These are phyloP conservation scores for Epichloe gansuensis DNA, from an alignment of 2,329 filamentous ascomycete genomes.

Conservation along the genomic window DNA sequence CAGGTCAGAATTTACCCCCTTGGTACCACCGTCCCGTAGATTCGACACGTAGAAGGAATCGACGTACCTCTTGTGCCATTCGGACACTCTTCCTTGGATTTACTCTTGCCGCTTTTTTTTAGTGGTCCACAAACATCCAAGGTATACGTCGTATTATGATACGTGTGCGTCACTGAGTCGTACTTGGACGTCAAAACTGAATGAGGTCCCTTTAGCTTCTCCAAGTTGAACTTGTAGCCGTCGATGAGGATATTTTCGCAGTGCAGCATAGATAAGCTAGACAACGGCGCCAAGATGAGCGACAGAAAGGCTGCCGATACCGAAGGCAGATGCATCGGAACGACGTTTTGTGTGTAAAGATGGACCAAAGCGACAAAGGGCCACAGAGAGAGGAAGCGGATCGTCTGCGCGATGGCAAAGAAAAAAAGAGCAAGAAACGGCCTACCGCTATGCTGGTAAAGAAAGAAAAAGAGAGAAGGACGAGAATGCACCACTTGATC, in stretches of 20 bases:
- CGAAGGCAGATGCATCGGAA: constrained; percentile 28
- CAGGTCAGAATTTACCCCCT: background rate
- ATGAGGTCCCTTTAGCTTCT: constrained; percentile 51
- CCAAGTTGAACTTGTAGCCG: constrained; percentile 50
- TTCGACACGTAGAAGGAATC: background rate
- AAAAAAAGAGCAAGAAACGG: background rate
- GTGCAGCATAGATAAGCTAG: constrained; percentile 37
- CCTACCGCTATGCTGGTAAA: background rate
- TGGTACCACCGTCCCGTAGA: background rate
- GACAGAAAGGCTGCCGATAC: constrained; percentile 24
- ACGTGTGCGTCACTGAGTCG: constrained; percentile 36
- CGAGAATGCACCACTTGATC: background rate
- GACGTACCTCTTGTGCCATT: constrained; percentile 52
- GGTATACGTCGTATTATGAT: constrained; percentile 64
- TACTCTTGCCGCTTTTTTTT: constrained; percentile 43
- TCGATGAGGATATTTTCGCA: constrained; percentile 51
- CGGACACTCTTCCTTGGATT: constrained; percentile 49
- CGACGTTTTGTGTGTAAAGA: background rate
- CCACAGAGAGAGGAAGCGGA: background rate
- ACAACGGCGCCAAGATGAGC: constrained; percentile 23
- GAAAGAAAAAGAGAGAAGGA: background rate
- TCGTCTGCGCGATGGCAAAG: background rate
- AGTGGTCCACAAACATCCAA: constrained; percentile 63
- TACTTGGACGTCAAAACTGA: constrained; percentile 49
- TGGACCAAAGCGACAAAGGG: background rate